Evolutionary conservation across 192 early-diverging fungal genomes (phyloP).

Genomic region (Mycoemilia scoparia): DNA sequence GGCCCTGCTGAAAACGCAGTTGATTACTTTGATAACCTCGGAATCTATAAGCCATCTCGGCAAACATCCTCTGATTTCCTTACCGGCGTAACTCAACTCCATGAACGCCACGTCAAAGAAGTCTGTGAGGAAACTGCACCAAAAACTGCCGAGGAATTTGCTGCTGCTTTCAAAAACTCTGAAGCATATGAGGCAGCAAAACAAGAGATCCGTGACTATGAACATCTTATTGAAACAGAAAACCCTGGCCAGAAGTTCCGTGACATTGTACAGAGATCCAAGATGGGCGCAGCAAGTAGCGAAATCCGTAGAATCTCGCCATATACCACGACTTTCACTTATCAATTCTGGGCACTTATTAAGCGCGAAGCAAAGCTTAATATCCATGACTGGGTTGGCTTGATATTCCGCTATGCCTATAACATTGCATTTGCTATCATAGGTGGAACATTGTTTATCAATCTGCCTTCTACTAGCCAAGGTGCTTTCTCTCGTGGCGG

Average conservation of each 20-base stretch:
- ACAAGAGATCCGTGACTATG: conserved; percentile 24
- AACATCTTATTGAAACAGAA: conserved; percentile 16
- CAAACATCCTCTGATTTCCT: conserved; percentile 45
- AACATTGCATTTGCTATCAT: conserved; percentile 47
- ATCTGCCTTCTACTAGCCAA: conserved; percentile 29
- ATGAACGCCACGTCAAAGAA: conserved; percentile 32
- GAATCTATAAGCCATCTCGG: conserved; percentile 31
- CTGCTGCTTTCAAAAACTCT: conserved; percentile 30
- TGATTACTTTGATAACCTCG: conserved; percentile 30
- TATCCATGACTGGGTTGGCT: no score
- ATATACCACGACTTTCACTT: conserved; percentile 33
- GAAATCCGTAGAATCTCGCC: conserved; percentile 32
- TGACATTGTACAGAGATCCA: conserved; percentile 32
- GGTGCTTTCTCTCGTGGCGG: conserved; percentile 43
- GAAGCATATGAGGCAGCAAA: conserved; percentile 16
- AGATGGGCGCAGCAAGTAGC: conserved; percentile 32
- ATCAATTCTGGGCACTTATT: conserved; percentile 34
- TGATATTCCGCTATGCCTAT: no score
- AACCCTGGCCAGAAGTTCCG: conserved; percentile 14
- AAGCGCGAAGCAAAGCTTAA: conserved; percentile 37
- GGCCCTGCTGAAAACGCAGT: conserved; percentile 29
- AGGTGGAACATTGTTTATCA: conserved; percentile 50
- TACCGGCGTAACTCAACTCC: conserved; percentile 37
- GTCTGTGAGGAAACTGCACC: conserved; percentile 40
- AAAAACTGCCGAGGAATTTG: conserved; percentile 40